phyloP scores from a whole-genome alignment of 2,329 filamentous ascomycete species.

The Blastomyces gilchristii region DNA sequence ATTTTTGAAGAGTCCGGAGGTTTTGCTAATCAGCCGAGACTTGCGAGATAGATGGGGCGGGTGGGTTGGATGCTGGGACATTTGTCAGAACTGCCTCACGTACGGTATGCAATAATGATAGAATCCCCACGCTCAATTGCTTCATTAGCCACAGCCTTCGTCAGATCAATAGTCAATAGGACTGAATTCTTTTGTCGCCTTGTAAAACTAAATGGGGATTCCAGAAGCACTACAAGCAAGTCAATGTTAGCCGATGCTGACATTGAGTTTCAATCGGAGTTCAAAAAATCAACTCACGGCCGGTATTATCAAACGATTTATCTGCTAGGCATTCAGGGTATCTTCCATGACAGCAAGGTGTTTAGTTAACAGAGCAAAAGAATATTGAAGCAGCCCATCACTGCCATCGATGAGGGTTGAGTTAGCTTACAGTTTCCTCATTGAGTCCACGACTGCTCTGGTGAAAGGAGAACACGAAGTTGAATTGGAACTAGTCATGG shows the following conservation, averaged over 20 bases:
- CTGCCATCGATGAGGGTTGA: constrained; percentile 5
- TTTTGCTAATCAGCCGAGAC: neutral
- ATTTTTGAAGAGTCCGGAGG: neutral
- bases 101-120: constrained; percentile 83
- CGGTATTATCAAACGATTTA: constrained; percentile 92
- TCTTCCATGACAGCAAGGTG: constrained; percentile 36
- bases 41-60: neutral
- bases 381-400: neutral
- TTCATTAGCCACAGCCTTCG: constrained; percentile 77
- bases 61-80: neutral
- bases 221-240: constrained; percentile 49
- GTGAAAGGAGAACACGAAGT: constrained; percentile 50
- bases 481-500: constrained; percentile 11
- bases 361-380: constrained; percentile 4
- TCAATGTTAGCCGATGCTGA: neutral
- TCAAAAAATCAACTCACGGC: constrained; percentile 38
- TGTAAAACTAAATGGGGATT: constrained; percentile 53
- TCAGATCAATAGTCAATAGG: constrained; percentile 83
- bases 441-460: constrained; percentile 60
- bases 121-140: constrained; percentile 67
- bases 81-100: constrained; percentile 19
- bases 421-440: constrained; percentile 65
- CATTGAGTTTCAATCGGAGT: neutral
- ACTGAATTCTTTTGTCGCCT: constrained; percentile 54
- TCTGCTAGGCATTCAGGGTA: constrained; percentile 88